Percentiles rank a stretch among this genome's conserved stretches.
These are phyloP conservation scores for Peronospora destructor DNA, from an alignment of 352 stramenopile genomes.

Conservation along the genomic window DNA sequence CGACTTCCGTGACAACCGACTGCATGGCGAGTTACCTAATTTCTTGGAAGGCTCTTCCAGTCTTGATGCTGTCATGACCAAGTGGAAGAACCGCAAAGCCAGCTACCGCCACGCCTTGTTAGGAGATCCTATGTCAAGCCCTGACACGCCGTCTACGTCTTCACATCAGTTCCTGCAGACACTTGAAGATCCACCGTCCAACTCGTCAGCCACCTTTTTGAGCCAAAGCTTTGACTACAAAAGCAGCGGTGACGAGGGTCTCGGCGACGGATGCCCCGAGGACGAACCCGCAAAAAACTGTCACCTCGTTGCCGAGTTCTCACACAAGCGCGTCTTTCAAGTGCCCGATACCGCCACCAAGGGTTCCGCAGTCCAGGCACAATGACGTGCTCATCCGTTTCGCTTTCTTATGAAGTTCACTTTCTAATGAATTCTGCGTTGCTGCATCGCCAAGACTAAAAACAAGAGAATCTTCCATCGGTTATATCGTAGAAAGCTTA, in stretches of 20 bases:
- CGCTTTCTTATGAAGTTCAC: constrained; percentile 22
- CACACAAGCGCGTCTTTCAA: constrained; percentile 21
- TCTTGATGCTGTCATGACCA: constrained; percentile 70
- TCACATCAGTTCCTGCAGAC: constrained; percentile 50
- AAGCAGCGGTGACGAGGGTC: constrained; percentile 16
- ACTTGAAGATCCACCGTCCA: constrained; percentile 43
- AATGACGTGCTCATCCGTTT: constrained; percentile 13
- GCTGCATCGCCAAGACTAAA: neutral
- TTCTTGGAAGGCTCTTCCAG: constrained; percentile 76
- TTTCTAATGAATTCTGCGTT: constrained; percentile 13
- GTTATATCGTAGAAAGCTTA: neutral
- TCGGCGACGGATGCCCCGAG: constrained; percentile 35
- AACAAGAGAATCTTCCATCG: neutral
- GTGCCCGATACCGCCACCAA: constrained; percentile 7
- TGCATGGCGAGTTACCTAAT: constrained; percentile 70
- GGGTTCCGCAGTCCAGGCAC: constrained; percentile 11
- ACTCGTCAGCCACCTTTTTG: constrained; percentile 56
- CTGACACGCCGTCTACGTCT: constrained; percentile 27
- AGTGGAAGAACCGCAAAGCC: constrained; percentile 80
- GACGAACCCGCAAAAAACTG: constrained; percentile 46
- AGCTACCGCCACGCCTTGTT: constrained; percentile 69
- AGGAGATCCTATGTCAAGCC: constrained; percentile 51
- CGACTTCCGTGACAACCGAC: constrained; percentile 71
- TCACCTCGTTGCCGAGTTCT: constrained; percentile 51
- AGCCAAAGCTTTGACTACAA: constrained; percentile 53